Evolutionary conservation across 345 rosid genomes (phyloP).

Genomic region (Eucalyptus coolabah): DNA sequence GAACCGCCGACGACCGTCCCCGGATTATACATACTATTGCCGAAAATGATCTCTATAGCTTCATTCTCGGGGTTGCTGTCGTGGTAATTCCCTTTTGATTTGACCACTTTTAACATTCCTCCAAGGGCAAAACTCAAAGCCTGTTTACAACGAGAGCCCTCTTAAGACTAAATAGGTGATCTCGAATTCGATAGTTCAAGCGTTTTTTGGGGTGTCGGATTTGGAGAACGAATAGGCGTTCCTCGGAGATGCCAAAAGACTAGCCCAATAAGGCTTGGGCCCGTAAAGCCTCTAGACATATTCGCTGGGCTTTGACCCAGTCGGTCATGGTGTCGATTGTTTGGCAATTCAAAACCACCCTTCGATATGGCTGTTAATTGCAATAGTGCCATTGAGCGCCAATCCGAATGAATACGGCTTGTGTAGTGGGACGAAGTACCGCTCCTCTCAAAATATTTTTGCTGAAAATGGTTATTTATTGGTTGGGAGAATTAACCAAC

Average conservation of each 20-base stretch:
- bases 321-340: not conserved
- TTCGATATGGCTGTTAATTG: not conserved
- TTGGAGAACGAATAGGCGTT: not conserved
- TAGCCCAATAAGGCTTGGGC: not conserved
- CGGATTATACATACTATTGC: not conserved
- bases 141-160: not conserved
- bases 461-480: not conserved
- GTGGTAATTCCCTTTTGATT: not conserved
- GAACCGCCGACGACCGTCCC: not conserved
- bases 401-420: not conserved
- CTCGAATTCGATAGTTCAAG: not conserved
- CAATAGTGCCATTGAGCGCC: not conserved
- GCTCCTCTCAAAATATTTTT: not conserved
- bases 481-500: not conserved
- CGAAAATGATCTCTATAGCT: not conserved
- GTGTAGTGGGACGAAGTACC: not conserved
- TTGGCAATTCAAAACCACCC: not conserved
- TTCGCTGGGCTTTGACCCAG: not conserved
- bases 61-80: not conserved
- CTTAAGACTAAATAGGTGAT: not conserved
- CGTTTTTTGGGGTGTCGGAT: not conserved
- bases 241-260: not conserved
- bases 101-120: not conserved
- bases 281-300: not conserved
- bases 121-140: not conserved